Conservation (phyloP, 2,329 filamentous ascomycete species). For the Ophiostoma tasmaniense region DNA sequence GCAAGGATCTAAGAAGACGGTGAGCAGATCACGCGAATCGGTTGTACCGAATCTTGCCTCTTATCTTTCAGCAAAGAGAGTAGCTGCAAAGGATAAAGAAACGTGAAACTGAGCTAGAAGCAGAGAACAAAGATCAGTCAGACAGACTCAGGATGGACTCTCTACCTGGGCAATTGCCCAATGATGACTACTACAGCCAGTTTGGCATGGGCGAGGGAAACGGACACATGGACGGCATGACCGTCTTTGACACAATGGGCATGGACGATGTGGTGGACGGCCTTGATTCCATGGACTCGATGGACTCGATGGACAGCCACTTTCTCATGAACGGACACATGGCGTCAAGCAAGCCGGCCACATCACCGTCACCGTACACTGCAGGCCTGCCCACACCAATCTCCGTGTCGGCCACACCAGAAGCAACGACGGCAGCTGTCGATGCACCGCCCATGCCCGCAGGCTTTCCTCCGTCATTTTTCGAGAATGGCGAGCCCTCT, state of each 20-base stretch:
- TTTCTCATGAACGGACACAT: not conserved
- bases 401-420: not conserved
- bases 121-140: not conserved
- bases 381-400: not conserved
- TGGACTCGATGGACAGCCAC: not conserved
- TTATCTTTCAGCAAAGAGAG: not conserved
- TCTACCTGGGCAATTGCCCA: not conserved
- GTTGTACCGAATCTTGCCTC: not conserved
- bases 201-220: slow-evolving; percentile 2
- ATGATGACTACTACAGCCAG: not conserved
- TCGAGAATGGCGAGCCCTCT: not conserved
- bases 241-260: slow-evolving; percentile 2
- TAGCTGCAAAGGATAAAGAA: not conserved
- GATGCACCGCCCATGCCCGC: not conserved
- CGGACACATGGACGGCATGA: not conserved
- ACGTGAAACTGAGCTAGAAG: not conserved
- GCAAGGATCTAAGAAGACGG: not conserved
- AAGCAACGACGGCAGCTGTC: not conserved
- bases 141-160: not conserved
- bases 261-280: not conserved
- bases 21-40: not conserved
- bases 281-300: not conserved
- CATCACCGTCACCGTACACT: not conserved
- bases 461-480: not conserved
- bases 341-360: not conserved